Evolutionary conservation across 352 stramenopile genomes (phyloP), one percentile per base, ranked within the genome.

Genomic region (Phytophthora cajani): DNA sequence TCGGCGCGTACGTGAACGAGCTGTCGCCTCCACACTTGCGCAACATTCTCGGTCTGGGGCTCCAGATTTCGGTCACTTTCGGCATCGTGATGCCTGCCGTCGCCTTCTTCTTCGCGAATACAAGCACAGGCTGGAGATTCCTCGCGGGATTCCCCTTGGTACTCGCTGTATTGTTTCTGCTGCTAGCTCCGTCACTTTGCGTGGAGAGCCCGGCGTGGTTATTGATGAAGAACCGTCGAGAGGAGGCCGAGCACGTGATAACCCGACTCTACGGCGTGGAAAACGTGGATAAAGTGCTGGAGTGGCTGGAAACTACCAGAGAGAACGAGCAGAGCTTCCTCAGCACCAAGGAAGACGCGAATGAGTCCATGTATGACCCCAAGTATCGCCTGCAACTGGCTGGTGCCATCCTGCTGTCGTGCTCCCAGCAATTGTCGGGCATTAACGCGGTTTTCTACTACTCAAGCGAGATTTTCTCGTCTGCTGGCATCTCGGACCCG

Each of bases 21-120:
- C 64, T 85, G 17, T 75, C 78, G 0, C 75, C 78, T 2, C 66
- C 73, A 4, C 53, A 79, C 55, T 51, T 86, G 44, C 79, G 79
- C 46, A 74, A 74, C 36, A 27, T 74, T 6, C 38, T 74, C 9
- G 67, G 67, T 38, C 42, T 74, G 33, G 72, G 77, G 11, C 69
- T 87, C 36, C 81, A 90, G 52, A 79, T 86, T 30, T 79, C 76
- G 0, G 71, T 90, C 25, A 79, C 72, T 0, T 70, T 87, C 46
- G 80, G 80, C 23, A 82, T 87, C 50, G 49, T 90, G 32, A 33
- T 84, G 11, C 78, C 85, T 23, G 27, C 62, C 69, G 27, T 73
- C 52, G 70, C 79, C 14, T 89, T 90, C 67, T 90, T 88, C 69
- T 85, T 87, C 62, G 72, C 75, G 36, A 77, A 85, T 61, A 84